Conservation (phyloP, 331 rosid genomes). For the Pyrus hybrid region DNA sequence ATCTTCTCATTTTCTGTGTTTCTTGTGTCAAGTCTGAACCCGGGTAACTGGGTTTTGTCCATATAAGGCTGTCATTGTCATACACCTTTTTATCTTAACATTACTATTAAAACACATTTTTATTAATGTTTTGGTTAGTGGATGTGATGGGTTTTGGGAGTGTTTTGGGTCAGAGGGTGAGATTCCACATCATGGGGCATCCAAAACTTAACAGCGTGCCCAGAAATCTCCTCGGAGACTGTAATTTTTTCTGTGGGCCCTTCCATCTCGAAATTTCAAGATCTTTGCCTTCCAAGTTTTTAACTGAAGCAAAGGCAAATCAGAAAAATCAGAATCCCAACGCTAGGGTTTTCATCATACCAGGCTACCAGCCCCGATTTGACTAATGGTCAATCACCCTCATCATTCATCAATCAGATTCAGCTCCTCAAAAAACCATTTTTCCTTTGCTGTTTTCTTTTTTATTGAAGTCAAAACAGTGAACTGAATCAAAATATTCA, state of each 20-base stretch:
- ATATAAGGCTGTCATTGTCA: background rate
- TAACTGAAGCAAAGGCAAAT: background rate
- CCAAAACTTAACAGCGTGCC: constrained; percentile 2
- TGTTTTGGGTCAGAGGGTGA: background rate
- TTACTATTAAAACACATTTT: no score
- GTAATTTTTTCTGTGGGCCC: background rate
- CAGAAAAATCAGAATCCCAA: background rate
- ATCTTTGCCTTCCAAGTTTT: background rate
- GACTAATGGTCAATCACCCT: background rate
- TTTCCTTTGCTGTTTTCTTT: background rate
- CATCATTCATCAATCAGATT: no score
- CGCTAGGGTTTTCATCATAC: background rate
- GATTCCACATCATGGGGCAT: constrained; percentile 9
- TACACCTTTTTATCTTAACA: background rate
- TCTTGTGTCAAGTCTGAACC: background rate
- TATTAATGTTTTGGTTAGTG: background rate
- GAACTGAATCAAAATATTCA: background rate
- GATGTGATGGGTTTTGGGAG: background rate
- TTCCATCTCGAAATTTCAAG: background rate
- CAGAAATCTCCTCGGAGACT: constrained; percentile 21
- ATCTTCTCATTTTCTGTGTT: background rate
- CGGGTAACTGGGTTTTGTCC: background rate
- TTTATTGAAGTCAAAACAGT: background rate
- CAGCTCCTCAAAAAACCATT: no score
- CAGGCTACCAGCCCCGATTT: background rate